These are phyloP conservation scores for Herpotrichia juniperi DNA, from an alignment of 2,329 filamentous ascomycete genomes.

Conservation along the genomic window DNA sequence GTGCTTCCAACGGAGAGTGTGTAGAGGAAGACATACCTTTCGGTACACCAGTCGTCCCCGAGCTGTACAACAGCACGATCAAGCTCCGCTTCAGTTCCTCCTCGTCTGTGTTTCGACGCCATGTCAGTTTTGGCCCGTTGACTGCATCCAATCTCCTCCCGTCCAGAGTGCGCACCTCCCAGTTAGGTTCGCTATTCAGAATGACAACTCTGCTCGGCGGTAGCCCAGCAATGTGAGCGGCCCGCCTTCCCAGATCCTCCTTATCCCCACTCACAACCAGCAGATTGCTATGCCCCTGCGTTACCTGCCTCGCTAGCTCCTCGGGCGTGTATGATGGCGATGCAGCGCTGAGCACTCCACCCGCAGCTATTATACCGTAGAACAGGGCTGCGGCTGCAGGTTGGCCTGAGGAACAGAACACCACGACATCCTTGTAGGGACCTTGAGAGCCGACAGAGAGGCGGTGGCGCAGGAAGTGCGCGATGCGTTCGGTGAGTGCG, in stretches of 20 bases:
- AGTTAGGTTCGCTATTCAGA: constrained; percentile 46
- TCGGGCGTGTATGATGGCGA: constrained; percentile 54
- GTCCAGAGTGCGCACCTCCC: constrained; percentile 36
- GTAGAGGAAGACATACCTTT: constrained; percentile 29
- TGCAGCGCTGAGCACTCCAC: constrained; percentile 63
- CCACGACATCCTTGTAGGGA: constrained; percentile 55
- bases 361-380: constrained; percentile 63
- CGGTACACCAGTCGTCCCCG: constrained; percentile 51
- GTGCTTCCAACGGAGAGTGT: background rate
- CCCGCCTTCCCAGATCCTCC: constrained; percentile 51
- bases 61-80: constrained; percentile 51
- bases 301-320: constrained; percentile 56
- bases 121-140: constrained; percentile 33
- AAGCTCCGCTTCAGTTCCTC: constrained; percentile 50
- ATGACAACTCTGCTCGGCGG: constrained; percentile 53
- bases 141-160: constrained; percentile 26
- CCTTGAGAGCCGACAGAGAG: constrained; percentile 59
- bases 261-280: constrained; percentile 56
- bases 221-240: constrained; percentile 56
- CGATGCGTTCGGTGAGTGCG: constrained; percentile 56
- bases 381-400: constrained; percentile 59
- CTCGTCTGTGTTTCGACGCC: constrained; percentile 60
- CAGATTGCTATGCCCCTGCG: constrained; percentile 45
- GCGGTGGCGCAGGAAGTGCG: constrained; percentile 57
- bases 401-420: constrained; percentile 61